Evolutionary conservation across 192 early-diverging fungal species (phyloP).

Genomic region (Linnemannia exigua): DNA sequence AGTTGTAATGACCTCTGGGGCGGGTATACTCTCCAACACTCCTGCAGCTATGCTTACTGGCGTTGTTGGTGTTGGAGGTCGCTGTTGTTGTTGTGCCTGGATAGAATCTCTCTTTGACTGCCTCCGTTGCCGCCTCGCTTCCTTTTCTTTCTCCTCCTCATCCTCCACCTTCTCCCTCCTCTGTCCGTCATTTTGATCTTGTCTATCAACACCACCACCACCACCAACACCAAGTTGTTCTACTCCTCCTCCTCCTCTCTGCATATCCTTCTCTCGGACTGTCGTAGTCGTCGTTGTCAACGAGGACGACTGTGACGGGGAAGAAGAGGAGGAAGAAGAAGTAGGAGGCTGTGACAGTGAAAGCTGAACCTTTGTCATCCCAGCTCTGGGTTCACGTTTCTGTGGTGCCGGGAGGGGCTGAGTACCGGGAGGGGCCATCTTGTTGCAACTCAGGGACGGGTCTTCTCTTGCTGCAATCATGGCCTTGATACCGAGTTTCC

Average conservation of each 20-base stretch:
- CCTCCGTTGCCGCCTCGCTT: not conserved
- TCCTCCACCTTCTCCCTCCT: not conserved
- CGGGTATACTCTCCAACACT: not conserved
- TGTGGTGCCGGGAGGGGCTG: conserved; percentile 33
- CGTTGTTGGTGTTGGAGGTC: not conserved
- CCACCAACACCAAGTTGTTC: not conserved
- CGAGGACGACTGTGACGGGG: no score
- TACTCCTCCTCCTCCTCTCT: not conserved
- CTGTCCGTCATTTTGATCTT: not conserved
- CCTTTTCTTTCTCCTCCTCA: not conserved
- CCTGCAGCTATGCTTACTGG: not conserved
- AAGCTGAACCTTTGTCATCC: conserved; percentile 38
- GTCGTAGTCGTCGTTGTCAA: no score
- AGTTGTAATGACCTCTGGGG: not conserved
- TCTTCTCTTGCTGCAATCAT: conserved; percentile 54
- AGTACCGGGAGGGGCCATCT: conserved; percentile 34
- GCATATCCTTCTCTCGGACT: not conserved
- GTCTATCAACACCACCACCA: no score
- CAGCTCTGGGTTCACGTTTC: conserved; percentile 21
- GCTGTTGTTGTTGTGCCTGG: conserved; percentile 17
- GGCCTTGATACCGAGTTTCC: conserved; percentile 27
- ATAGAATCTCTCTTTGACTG: not conserved
- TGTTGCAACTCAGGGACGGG: conserved; percentile 47
- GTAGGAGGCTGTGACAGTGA: not conserved
- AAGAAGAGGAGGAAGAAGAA: not conserved